Conservation (phyloP, 495 filamentous ascomycete genomes). For the Penicillium pulvis region DNA sequence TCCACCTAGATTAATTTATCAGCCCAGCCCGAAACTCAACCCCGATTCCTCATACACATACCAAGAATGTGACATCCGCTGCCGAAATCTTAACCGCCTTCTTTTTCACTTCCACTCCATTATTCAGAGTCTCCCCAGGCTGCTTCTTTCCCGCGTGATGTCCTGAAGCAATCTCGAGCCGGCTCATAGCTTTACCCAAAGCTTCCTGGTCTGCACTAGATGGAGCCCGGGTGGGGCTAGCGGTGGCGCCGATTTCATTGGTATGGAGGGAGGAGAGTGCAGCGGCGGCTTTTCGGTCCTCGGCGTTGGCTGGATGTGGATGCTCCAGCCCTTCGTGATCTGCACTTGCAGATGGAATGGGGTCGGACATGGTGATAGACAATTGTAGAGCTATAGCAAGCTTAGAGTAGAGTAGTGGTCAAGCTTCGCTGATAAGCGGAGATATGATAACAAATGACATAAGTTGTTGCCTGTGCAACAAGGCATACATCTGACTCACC, state of each 20-base stretch:
- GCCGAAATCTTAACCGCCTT: constrained; percentile 65
- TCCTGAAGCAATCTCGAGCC: constrained; percentile 54
- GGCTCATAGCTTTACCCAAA: constrained; percentile 79
- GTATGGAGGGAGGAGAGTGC: constrained; percentile 77
- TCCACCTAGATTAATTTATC: constrained; percentile 60
- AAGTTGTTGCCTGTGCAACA: constrained; percentile 4
- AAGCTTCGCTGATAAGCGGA: constrained; percentile 18
- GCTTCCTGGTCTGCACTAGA: constrained; percentile 72
- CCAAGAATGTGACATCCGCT: constrained; percentile 67
- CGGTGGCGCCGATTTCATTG: constrained; percentile 54
- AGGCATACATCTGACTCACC: constrained; percentile 28
- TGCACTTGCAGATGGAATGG: constrained; percentile 71
- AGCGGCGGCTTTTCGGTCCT: constrained; percentile 89
- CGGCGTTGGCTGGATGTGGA: constrained; percentile 65
- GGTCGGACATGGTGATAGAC: constrained; percentile 49
- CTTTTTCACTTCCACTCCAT: constrained; percentile 46
- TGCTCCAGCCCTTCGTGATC: constrained; percentile 61
- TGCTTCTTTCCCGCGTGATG: constrained; percentile 24
- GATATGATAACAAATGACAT: constrained; percentile 9
- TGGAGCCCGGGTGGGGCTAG: constrained; percentile 48
- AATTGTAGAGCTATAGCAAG: neutral
- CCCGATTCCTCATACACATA: constrained; percentile 38
- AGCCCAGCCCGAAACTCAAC: neutral
- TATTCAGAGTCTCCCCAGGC: constrained; percentile 36
- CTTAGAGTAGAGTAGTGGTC: neutral